Evolutionary conservation across 257 asterid genomes (phyloP).

Genomic region (Solanum ossicruentum): DNA sequence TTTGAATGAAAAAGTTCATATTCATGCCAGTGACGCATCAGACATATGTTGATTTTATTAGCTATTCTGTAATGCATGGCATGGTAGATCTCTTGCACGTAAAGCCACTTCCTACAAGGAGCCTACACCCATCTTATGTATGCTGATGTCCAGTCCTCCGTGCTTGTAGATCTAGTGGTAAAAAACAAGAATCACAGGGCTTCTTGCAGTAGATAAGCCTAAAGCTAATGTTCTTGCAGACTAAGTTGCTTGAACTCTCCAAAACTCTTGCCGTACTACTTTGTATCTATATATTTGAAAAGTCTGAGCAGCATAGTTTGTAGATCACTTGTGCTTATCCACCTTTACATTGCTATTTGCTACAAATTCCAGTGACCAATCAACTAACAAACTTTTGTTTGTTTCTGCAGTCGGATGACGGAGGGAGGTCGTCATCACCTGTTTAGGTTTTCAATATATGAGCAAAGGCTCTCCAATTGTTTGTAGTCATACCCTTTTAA

Average conservation of each 20-base stretch:
- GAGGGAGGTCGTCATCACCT: background rate
- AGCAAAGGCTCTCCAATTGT: background rate
- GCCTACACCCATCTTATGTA: background rate
- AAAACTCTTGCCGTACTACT: too few relatives aligned
- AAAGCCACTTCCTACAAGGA: background rate
- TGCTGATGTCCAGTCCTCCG: background rate
- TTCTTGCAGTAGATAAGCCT: background rate
- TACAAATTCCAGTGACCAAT: background rate
- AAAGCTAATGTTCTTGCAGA: background rate
- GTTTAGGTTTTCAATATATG: background rate
- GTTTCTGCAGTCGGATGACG: background rate
- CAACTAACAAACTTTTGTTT: background rate
- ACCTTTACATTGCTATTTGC: background rate
- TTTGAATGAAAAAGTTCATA: background rate
- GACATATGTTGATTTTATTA: background rate
- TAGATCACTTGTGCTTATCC: background rate
- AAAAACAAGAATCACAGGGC: background rate
- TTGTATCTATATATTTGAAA: too few relatives aligned
- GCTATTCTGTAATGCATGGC: background rate
- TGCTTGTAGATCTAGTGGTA: background rate
- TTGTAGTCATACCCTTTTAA: background rate
- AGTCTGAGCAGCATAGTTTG: background rate
- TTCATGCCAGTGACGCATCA: background rate
- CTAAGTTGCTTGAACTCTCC: background rate
- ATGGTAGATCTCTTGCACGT: background rate